Evolutionary conservation across 1,139 yeast species (phyloP).

Genomic region (Candida glucosophila): DNA sequence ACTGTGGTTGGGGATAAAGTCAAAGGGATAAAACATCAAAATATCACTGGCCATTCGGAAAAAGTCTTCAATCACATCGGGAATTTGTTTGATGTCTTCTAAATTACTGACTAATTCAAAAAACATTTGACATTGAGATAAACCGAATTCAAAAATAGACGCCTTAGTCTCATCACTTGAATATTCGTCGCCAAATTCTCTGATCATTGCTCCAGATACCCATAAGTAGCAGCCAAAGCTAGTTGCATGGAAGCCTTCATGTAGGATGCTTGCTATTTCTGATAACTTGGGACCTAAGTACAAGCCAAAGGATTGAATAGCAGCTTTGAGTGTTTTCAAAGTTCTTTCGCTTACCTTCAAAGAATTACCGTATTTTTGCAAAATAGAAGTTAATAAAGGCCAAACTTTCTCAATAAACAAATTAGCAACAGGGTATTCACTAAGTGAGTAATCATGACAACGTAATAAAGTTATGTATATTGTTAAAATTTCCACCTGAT

Average conservation of each 20-base stretch:
- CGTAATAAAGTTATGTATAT: constrained; percentile 59
- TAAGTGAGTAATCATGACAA: constrained; percentile 24
- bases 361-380: constrained; percentile 47
- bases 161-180: constrained; percentile 26
- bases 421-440: constrained; percentile 47
- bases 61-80: constrained; percentile 83
- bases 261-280: constrained; percentile 51
- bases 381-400: constrained; percentile 45
- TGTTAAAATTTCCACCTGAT: constrained; percentile 65
- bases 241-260: constrained; percentile 61
- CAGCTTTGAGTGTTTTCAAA: constrained; percentile 57
- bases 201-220: constrained; percentile 79
- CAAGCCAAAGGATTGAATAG: constrained; percentile 59
- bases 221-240: constrained; percentile 80
- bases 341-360: constrained; percentile 64
- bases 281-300: constrained; percentile 57
- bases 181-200: constrained; percentile 66
- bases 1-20: constrained; percentile 48
- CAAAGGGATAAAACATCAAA: constrained; percentile 67
- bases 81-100: constrained; percentile 33
- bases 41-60: constrained; percentile 78
- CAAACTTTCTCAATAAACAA: constrained; percentile 48
- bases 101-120: constrained; percentile 21
- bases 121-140: constrained; percentile 36
- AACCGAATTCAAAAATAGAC: constrained; percentile 40